Conservation (phyloP, 371 early-diverging fungal genomes). For the Mucor indicus region DNA sequence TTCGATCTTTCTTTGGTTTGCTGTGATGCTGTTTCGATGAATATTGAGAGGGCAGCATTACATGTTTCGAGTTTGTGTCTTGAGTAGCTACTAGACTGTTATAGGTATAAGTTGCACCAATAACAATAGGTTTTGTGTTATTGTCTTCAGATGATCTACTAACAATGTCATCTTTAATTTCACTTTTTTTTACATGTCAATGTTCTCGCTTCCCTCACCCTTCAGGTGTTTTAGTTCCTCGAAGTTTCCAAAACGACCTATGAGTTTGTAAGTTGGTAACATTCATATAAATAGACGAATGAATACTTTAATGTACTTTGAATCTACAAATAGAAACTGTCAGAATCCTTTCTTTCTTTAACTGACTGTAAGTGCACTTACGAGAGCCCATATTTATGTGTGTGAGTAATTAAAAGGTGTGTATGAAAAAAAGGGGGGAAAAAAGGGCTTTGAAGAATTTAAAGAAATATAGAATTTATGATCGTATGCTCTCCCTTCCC, state of each 20-base stretch:
- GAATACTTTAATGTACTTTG: too few relatives aligned
- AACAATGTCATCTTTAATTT: not conserved
- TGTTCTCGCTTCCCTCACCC: conserved; percentile 23
- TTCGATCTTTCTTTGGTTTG: conserved; percentile 21
- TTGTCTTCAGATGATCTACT: not conserved
- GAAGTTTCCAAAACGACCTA: conserved; percentile 50
- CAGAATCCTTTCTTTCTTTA: too few relatives aligned
- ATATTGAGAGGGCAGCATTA: conserved; percentile 16
- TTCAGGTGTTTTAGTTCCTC: conserved; percentile 43
- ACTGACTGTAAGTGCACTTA: too few relatives aligned
- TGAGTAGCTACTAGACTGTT: conserved; percentile 31
- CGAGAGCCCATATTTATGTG: too few relatives aligned
- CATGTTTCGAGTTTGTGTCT: not conserved
- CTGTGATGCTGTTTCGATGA: not conserved
- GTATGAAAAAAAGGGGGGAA: too few relatives aligned
- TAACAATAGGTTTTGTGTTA: conserved; percentile 7
- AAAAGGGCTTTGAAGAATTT: too few relatives aligned
- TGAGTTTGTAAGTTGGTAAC: not conserved
- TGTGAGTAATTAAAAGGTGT: too few relatives aligned
- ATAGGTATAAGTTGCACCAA: conserved; percentile 47
- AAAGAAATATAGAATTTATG: too few relatives aligned
- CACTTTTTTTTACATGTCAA: conserved; percentile 1
- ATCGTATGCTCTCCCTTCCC: too few relatives aligned
- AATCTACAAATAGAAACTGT: too few relatives aligned
- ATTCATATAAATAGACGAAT: too few relatives aligned